Base-by-base conservation (phyloP, 441 rosid species). In the Lagerstroemia fauriei region DNA sequence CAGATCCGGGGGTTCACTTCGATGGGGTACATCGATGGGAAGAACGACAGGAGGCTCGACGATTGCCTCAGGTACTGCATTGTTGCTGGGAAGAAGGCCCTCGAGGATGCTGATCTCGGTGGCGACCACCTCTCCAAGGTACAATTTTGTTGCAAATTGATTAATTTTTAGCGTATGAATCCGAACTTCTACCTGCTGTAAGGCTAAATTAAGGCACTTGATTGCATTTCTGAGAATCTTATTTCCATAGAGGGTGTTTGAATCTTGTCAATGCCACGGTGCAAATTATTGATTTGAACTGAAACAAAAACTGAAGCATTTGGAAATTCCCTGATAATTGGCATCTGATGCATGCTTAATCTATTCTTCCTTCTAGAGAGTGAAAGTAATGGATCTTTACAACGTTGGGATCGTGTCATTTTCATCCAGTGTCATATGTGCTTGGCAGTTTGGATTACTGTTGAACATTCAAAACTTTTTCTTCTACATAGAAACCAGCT, bases 61-160 rank as follows among this genome's bases (percentile, higher is more conserved):
- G 97, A 95, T 89, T 93, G 97, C 85, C 91, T 93, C 93, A 89
- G 97, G 91, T 96, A 96, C 87, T 91, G 99, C 92, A 91, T 96
- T 92, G 99, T 96, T 50, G 99, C 97, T 1, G 98, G 95, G 3
- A 96, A 95, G 88, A 96, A 93, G 86, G 98, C 99, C 24, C 91
- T 96, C 38, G 98, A 93, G 79, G 83, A 91, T 90, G 97, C 97
- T 32, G 92, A 89, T 87, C 98, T 96, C 83, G 99, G 98, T 16
- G 94, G 93, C 76, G 96, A 96, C 83, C 88, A 85, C 82, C 90
- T 87, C 22, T 82, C 91, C 73, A 89, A 91, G 98, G 96, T 93
- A 44, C 41, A 44, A 50, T 34, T 22, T 34, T 7, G 22, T 41
- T 80, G 47, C 38, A 48, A 47, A 72, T 47, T 14, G 27, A 24